phyloP scores from a whole-genome alignment of 2,329 filamentous ascomycete species.

The Alternaria sp. region DNA sequence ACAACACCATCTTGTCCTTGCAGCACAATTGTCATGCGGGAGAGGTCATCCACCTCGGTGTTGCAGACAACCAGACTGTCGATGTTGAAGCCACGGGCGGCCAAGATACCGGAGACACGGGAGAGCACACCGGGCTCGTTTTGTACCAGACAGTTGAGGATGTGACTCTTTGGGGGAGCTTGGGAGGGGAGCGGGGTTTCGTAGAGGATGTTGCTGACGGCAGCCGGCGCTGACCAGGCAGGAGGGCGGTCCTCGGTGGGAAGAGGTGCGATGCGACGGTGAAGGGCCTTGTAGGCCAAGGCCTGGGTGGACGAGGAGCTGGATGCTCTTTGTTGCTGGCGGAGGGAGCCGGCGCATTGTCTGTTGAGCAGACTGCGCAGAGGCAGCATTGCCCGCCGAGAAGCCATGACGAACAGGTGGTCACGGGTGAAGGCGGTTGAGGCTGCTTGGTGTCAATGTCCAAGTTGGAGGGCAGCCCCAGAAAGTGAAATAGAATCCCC shows the following conservation, averaged over 20 bases:
- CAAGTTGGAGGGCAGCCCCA: conserved; percentile 7
- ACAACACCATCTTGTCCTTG: conserved; percentile 96
- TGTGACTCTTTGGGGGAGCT: conserved; percentile 88
- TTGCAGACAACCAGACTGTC: conserved; percentile 97
- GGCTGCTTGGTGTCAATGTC: background rate
- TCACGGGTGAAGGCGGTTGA: conserved; percentile 26
- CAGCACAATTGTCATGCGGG: conserved; percentile 98
- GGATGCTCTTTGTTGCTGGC: conserved; percentile 49
- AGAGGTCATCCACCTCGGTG: conserved; percentile 95
- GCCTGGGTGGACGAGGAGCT: conserved; percentile 82
- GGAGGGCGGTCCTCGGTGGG: conserved; percentile 77
- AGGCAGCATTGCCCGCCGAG: conserved; percentile 52
- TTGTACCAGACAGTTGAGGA: conserved; percentile 98
- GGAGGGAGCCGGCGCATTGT: conserved; percentile 37
- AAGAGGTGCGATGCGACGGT: conserved; percentile 86
- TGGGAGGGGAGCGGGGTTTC: conserved; percentile 88
- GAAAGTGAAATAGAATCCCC: conserved; percentile 18
- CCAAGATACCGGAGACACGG: conserved; percentile 93
- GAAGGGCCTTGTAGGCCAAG: conserved; percentile 95
- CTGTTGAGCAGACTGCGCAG: conserved; percentile 44
- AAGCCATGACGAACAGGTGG: conserved; percentile 49
- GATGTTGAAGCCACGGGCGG: conserved; percentile 97
- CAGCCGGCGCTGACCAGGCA: conserved; percentile 88
- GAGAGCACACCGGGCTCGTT: conserved; percentile 98
- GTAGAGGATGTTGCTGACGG: conserved; percentile 98